Evolutionary conservation across 495 filamentous ascomycete species (phyloP), one percentile per base, ranked within the genome.

Genomic region (Neurospora sublineolata): DNA sequence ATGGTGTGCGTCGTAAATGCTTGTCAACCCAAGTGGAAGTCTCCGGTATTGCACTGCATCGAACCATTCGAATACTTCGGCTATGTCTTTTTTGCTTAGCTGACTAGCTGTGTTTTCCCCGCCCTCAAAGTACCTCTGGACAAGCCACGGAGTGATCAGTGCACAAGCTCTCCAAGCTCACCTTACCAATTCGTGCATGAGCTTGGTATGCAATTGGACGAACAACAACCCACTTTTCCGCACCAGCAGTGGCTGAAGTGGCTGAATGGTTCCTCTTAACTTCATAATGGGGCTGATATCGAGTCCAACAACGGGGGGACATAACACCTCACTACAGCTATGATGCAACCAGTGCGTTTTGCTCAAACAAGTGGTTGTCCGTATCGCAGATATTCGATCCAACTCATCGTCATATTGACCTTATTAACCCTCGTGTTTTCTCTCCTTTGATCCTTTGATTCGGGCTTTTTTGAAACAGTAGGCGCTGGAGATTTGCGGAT

Each of bases 41-140:
- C 37, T 72, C 75, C 75, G 75, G 69, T 77, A 77, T 70, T 73
- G 71, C 27, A 64, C 52, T 64, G 75, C 76, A 80, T 80, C 77
- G 79, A 80, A 81, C 67, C 68, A 81, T 80, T 33, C 52, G 52
- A 64, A 64, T 64, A 38, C 70, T 69, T 76, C 74, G 71, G 72
- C 42, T 74, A 52, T 67, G 23, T 70, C 67, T 74, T 70, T 75
- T 74, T 76, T 75, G 77, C 71, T 74, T 79, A 75, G 70, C 68
- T 68, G 70, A 72, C 69, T 67, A 37, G 64, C 67, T 46, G 71
- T 40, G 37, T 74, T 64, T 72, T 72, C 70, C 67, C 71, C 70
- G 40, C 71, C 37, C 60, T 39, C 60, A 60, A 67, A 7, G 38
- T 68, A 69, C 71, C 36, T 69, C 67, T 27, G 42, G 71, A 46